Base-by-base conservation (phyloP, 2,329 filamentous ascomycete species). In the Penicillium sclerotiorum region DNA sequence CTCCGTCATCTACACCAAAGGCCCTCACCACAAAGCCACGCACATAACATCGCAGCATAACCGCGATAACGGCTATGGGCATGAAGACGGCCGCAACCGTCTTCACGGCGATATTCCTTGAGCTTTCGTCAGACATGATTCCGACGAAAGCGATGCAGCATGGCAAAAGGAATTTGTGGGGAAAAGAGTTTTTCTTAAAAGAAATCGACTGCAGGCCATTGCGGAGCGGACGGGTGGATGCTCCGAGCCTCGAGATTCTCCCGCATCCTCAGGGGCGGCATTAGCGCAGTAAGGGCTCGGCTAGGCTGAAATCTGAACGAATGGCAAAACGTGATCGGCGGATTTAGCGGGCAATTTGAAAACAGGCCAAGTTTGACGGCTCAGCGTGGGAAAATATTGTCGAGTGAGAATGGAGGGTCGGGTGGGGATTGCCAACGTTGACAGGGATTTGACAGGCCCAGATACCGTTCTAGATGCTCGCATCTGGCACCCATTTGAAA, bases 1-100 rank as follows among this genome's bases (percentile, higher is more conserved):
- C 40, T 1, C 50, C 56, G 49, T 70, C 68, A 60, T 70, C 68
- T 55, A 61, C 61, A 28, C 68, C 68, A 52, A 70, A 68, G 4
- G 53, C 62, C 46, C 64, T 66, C 13, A 69, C 63, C 5, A 70
- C 28, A 33, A 56, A 57, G 30, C 54, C 54, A 3, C 68, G 65
- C 35, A 69, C 64, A 53, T 70, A 70, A 27, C 61, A 65, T 21
- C 66, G 64, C 43, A 69, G 47, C 20, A 60, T 55, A 13, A 67
- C 63, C 6, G 63, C 47, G 8, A 69, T 53, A 13, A 36, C 49
- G 17, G 64, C 64, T 11, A 67, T 50, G 1, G 65, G 45, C 53
- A 68, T 47, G 30, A 69, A 67, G 35, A 56, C 58, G 38, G 60
- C 64, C 27, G 64, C 60, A 18, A 66, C 57, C 33, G 50, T 55